Conservation (phyloP, 2,329 filamentous ascomycete genomes). For the Beauveria scarabaeidicola region DNA sequence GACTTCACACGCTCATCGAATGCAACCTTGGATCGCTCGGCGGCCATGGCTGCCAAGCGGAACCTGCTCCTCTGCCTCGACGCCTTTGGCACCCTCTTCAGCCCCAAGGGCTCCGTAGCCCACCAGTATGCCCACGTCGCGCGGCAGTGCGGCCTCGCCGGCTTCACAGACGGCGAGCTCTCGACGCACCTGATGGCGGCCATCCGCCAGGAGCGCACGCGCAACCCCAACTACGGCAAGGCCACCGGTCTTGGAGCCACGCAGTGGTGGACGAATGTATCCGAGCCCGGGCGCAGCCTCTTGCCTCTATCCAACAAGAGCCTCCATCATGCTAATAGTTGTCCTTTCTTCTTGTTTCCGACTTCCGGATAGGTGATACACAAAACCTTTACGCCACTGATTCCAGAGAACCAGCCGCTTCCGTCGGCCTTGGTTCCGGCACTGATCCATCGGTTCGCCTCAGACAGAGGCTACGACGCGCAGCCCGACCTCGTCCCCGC, state of each 20-base stretch:
- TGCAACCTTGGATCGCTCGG: not conserved
- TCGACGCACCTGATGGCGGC: constrained; percentile 28
- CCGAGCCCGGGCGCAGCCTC: not conserved
- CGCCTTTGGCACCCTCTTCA: constrained; percentile 57
- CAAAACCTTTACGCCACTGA: constrained; percentile 40
- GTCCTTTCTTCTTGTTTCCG: not conserved
- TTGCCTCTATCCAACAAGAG: not conserved
- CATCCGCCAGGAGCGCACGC: constrained; percentile 36
- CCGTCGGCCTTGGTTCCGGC: constrained; percentile 37
- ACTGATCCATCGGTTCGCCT: constrained; percentile 45
- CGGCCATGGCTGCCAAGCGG: constrained; percentile 1
- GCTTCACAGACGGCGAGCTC: constrained; percentile 33
- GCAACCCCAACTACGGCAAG: constrained; percentile 52
- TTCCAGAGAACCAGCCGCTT: constrained; percentile 23
- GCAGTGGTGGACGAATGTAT: constrained; percentile 53
- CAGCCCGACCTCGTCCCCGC: constrained; percentile 37
- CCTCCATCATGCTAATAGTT: not conserved
- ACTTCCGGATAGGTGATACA: constrained; percentile 39
- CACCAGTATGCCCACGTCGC: constrained; percentile 48
- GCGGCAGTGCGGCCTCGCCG: constrained; percentile 36
- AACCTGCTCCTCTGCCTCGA: constrained; percentile 54
- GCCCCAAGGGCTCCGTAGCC: constrained; percentile 39
- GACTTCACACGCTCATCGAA: not conserved
- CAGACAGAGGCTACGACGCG: constrained; percentile 42
- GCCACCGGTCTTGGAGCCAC: constrained; percentile 39